Evolutionary conservation across 2,329 filamentous ascomycete species (phyloP).

Genomic region (Colletotrichum musae): DNA sequence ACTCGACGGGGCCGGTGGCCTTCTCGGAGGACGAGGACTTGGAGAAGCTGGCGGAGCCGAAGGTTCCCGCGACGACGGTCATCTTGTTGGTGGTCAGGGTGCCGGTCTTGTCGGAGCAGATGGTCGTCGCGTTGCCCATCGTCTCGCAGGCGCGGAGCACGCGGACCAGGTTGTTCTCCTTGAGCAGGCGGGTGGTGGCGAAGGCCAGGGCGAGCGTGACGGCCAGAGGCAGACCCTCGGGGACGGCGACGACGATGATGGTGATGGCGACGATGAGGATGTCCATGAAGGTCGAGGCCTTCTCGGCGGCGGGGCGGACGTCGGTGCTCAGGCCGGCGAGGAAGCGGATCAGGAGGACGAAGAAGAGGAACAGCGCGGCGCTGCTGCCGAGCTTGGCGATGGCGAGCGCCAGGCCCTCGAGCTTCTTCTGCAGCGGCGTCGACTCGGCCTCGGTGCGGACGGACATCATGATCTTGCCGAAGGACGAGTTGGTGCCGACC

Average conservation of each 20-base stretch:
- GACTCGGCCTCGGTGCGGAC: conserved; percentile 65
- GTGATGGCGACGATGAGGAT: conserved; percentile 78
- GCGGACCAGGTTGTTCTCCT: conserved; percentile 79
- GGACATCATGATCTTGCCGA: conserved; percentile 70
- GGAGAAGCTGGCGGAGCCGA: conserved; percentile 63
- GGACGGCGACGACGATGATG: conserved; percentile 77
- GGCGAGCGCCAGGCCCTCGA: conserved; percentile 59
- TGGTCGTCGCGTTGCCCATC: conserved; percentile 80
- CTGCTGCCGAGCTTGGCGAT: conserved; percentile 69
- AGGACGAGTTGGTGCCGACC: conserved; percentile 68
- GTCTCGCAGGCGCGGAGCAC: conserved; percentile 79
- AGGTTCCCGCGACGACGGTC: conserved; percentile 79
- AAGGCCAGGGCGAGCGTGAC: conserved; percentile 79
- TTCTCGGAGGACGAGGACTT: conserved; percentile 47
- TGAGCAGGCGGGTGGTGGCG: conserved; percentile 78
- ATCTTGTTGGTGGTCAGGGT: conserved; percentile 79
- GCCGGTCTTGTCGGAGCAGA: conserved; percentile 84
- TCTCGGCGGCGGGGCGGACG: conserved; percentile 63
- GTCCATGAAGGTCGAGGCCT: conserved; percentile 71
- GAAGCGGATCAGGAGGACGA: conserved; percentile 85
- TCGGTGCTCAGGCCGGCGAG: conserved; percentile 72
- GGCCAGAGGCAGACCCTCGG: conserved; percentile 76
- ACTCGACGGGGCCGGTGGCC: conserved; percentile 42
- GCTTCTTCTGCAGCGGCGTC: conserved; percentile 69
- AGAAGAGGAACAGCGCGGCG: conserved; percentile 80